These are phyloP conservation scores for Hanseniaspora osmophila DNA, from an alignment of 805 yeast species.

Conservation along the genomic window DNA sequence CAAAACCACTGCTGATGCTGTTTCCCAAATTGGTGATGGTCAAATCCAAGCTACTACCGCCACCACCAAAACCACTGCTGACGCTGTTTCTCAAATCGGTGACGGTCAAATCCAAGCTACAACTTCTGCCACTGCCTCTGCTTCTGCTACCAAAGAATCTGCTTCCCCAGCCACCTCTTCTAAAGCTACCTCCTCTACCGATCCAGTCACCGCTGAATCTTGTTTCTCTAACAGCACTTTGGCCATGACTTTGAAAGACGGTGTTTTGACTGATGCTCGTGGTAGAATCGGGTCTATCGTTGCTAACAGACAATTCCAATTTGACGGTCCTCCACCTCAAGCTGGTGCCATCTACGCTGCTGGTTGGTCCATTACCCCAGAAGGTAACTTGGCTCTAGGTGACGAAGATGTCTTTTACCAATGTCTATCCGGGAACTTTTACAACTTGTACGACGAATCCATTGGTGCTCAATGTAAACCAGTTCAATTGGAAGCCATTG, in stretches of 20 bases:
- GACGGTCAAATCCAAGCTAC: constrained; percentile 33
- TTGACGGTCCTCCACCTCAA: constrained; percentile 70
- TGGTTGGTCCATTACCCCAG: constrained; percentile 44
- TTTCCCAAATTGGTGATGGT: constrained; percentile 33
- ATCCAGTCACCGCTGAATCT: constrained; percentile 11
- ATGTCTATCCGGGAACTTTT: constrained; percentile 52
- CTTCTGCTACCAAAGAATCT: constrained; percentile 20
- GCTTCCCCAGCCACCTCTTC: constrained; percentile 15
- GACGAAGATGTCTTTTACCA: constrained; percentile 42
- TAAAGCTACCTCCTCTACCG: constrained; percentile 10
- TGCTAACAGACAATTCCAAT: constrained; percentile 64
- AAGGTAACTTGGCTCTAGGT: constrained; percentile 48
- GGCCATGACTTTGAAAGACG: constrained; percentile 34
- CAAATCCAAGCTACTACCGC: constrained; percentile 30
- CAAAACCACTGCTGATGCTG: constrained; percentile 23
- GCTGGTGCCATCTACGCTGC: constrained; percentile 52
- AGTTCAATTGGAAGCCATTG: constrained; percentile 37
- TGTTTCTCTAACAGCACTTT: constrained; percentile 27
- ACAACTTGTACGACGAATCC: constrained; percentile 47
- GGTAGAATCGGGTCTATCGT: constrained; percentile 63
- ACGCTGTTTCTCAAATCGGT: constrained; percentile 28
- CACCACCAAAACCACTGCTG: constrained; percentile 15
- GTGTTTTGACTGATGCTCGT: constrained; percentile 37
- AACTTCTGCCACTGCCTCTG: constrained; percentile 12
- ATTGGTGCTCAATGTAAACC: constrained; percentile 43